Evolutionary conservation across 345 rosid genomes (phyloP).

Genomic region (Limnanthes douglasii): DNA sequence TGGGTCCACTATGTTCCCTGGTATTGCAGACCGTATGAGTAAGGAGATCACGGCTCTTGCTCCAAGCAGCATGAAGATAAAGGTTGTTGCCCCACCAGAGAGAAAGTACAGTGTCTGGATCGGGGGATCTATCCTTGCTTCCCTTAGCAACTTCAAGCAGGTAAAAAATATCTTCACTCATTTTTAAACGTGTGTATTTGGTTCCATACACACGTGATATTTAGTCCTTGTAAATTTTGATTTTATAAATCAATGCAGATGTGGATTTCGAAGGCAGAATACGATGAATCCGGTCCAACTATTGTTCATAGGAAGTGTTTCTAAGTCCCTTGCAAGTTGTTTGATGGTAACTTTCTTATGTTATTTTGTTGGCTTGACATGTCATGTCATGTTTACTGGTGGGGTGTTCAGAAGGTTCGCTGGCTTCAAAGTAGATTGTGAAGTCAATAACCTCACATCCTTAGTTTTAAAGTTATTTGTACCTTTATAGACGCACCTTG

Average conservation of each 20-base stretch:
- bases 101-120: conserved; percentile 44
- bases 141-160: conserved; percentile 38
- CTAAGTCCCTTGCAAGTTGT: conserved; percentile 9
- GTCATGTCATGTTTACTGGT: too few species aligned
- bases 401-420: too few species aligned
- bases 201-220: neutral
- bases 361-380: too few species aligned
- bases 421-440: too few species aligned
- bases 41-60: conserved; percentile 30
- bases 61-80: conserved; percentile 25
- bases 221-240: neutral
- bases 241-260: conserved; percentile 17
- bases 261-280: conserved; percentile 50
- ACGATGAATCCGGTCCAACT: conserved; percentile 47
- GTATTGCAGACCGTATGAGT: conserved; percentile 29
- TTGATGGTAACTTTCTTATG: too few species aligned
- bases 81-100: conserved; percentile 40
- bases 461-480: too few species aligned
- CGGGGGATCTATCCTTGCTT: conserved; percentile 41
- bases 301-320: conserved; percentile 51
- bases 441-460: too few species aligned
- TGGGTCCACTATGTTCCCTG: conserved; percentile 34
- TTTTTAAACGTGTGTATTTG: neutral
- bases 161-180: conserved; percentile 6
- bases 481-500: too few species aligned